Evolutionary conservation across 176 grass and related monocot species (phyloP).

Genomic region (Triticum timopheevii): DNA sequence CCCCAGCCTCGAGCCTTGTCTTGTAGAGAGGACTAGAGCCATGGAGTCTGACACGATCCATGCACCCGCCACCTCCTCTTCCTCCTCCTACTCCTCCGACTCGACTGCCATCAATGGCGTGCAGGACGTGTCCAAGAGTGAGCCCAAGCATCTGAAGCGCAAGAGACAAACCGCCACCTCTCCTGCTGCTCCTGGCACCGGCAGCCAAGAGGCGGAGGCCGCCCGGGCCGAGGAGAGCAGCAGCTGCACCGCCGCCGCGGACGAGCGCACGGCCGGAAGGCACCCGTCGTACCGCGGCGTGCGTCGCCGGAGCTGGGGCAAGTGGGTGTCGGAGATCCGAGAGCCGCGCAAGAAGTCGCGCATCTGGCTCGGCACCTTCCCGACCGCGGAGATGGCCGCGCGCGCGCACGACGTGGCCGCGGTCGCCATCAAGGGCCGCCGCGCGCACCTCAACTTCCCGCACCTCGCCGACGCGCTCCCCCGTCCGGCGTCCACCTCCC

Average conservation of each 20-base stretch:
- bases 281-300: conserved; percentile 64
- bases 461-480: conserved; percentile 38
- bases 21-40: not conserved
- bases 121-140: not conserved
- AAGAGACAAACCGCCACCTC: not conserved
- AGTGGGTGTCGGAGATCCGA: conserved; percentile 76
- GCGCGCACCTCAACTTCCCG: conserved; percentile 70
- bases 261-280: conserved; percentile 19
- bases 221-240: not conserved
- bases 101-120: conserved; percentile 37
- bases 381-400: conserved; percentile 65
- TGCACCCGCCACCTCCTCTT: conserved; percentile 34
- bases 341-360: conserved; percentile 75
- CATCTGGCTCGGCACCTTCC: conserved; percentile 72
- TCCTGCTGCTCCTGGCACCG: not conserved
- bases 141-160: conserved; percentile 18
- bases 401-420: conserved; percentile 65
- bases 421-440: conserved; percentile 57
- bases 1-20: not conserved
- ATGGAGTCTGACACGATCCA: conserved; percentile 45
- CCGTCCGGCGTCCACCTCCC: conserved; percentile 35
- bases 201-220: not conserved
- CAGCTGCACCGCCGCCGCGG: not conserved
- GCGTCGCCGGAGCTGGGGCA: conserved; percentile 62
- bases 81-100: conserved; percentile 16